Conservation (phyloP, 1,284 basidiomycete genomes). For the Abortiporus biennis region DNA sequence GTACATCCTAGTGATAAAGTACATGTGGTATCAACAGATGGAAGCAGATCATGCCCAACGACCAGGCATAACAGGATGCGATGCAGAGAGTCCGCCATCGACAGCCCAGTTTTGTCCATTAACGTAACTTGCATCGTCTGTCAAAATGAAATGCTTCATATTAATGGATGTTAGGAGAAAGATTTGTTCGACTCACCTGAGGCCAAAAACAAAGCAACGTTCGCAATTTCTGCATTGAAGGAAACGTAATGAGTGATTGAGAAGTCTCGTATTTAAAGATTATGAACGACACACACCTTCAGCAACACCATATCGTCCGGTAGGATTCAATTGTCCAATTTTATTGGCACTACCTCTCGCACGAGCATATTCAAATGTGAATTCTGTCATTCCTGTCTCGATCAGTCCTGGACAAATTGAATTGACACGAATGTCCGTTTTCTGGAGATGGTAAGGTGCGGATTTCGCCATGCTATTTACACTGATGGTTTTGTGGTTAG, state of each 20-base stretch:
- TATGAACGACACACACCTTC: constrained; percentile 45
- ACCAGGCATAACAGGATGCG: constrained; percentile 68
- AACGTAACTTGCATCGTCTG: constrained; percentile 88
- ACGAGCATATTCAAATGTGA: constrained; percentile 73
- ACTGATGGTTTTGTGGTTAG: constrained; percentile 32
- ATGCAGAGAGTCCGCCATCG: constrained; percentile 79
- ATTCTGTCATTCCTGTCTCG: constrained; percentile 82
- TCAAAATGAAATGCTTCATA: constrained; percentile 6
- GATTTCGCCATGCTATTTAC: constrained; percentile 87
- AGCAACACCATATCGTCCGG: constrained; percentile 73
- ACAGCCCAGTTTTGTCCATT: constrained; percentile 88
- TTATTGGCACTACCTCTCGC: constrained; percentile 65
- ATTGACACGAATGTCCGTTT: constrained; percentile 84
- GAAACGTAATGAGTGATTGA: no score
- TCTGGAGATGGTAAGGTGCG: constrained; percentile 74
- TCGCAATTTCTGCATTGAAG: constrained; percentile 63
- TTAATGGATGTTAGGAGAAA: no score
- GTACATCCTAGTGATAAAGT: no score
- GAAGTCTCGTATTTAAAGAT: neutral
- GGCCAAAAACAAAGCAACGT: constrained; percentile 80
- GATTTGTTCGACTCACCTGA: no score
- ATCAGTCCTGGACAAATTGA: constrained; percentile 89
- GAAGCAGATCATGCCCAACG: constrained; percentile 45
- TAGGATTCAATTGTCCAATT: constrained; percentile 84
- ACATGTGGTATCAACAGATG: no score